Percentiles rank a stretch among this genome's conserved stretches.
Conservation (phyloP, 139 green algal species). For the Helicosporidium sp. region DNA sequence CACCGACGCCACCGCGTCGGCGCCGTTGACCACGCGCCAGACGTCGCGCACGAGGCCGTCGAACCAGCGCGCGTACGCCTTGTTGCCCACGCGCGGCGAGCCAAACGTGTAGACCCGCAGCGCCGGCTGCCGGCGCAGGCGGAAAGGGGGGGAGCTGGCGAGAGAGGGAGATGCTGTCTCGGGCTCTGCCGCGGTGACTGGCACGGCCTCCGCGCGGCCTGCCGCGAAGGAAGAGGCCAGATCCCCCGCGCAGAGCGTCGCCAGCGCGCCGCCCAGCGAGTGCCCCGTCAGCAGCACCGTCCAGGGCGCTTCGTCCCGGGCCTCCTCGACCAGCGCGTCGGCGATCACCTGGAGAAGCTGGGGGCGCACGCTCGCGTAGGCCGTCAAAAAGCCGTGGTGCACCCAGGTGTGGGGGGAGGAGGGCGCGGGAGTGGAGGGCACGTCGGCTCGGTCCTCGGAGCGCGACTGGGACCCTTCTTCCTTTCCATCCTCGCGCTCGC, state of each 20-base stretch:
- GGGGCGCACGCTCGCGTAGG: constrained; percentile 12
- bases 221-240: too few species aligned
- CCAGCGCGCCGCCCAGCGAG: constrained; percentile 62
- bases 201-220: too few species aligned
- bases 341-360: constrained; percentile 31
- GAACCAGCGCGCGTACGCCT: constrained; percentile 18
- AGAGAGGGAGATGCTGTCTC: not conserved
- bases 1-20: constrained; percentile 41
- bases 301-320: constrained; percentile 9
- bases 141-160: not conserved
- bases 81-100: constrained; percentile 53
- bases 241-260: constrained; percentile 60
- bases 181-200: too few species aligned
- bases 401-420: too few species aligned
- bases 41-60: constrained; percentile 29
- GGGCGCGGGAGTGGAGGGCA: too few species aligned
- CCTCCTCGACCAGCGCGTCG: constrained; percentile 13
- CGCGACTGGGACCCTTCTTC: too few species aligned
- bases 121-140: not conserved
- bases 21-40: constrained; percentile 49
- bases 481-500: too few species aligned
- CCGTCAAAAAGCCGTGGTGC: constrained; percentile 20
- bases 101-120: constrained; percentile 60
- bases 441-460: too few species aligned
- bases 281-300: constrained; percentile 48